Conservation (phyloP, 345 rosid genomes). For the Eucalyptus dawsonii region DNA sequence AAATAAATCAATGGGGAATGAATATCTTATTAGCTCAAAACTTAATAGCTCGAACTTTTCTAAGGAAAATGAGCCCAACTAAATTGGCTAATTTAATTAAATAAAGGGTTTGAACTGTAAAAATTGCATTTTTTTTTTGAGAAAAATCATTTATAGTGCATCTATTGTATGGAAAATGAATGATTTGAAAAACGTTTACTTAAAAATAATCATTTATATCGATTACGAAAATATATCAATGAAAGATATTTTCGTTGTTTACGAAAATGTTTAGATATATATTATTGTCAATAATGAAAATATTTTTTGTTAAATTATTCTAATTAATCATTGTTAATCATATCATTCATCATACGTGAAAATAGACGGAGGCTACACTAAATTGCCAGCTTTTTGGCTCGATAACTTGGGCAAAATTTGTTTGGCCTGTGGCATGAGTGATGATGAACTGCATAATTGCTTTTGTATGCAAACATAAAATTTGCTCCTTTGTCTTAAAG, state of each 20-base stretch:
- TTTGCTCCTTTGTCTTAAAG: background rate
- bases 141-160: background rate
- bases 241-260: fast-evolving
- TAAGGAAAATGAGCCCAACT: background rate
- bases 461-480: background rate
- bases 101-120: background rate
- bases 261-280: background rate
- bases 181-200: background rate
- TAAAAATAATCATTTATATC: background rate
- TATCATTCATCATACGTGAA: background rate
- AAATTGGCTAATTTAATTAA: background rate
- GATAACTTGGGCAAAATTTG: background rate
- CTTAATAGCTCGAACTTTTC: background rate
- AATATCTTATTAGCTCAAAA: background rate
- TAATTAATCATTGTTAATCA: background rate
- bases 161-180: background rate
- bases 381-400: background rate
- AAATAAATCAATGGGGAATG: background rate
- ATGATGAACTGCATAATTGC: background rate
- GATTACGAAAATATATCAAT: background rate
- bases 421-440: background rate
- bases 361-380: background rate
- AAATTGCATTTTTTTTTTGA: background rate
- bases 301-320: background rate
- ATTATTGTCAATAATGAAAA: background rate